Conservation (phyloP, 371 early-diverging fungal species). For the Circinella umbellata region DNA sequence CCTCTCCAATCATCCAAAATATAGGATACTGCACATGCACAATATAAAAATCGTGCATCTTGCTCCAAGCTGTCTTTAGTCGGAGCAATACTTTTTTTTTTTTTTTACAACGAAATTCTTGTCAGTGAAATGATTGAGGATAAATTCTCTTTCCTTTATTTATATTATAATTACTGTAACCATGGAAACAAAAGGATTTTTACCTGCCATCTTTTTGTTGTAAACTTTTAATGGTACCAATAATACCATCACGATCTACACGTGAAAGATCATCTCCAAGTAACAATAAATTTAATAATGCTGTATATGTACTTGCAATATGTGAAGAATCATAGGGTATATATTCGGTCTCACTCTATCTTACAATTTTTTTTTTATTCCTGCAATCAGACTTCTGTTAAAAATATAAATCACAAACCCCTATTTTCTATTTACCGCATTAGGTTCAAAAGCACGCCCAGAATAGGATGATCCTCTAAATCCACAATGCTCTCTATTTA, state of each 20-base stretch:
- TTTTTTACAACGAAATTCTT: no score
- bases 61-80: slow-evolving; percentile 67
- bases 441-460: slow-evolving; percentile 59
- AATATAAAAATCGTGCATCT: slow-evolving; percentile 92
- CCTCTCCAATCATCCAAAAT: slow-evolving; percentile 91
- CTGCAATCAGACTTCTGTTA: neutral
- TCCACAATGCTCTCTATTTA: slow-evolving; percentile 56
- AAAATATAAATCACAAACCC: neutral
- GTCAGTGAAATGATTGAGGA: no score
- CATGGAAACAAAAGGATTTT: neutral
- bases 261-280: slow-evolving; percentile 91
- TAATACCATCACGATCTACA: slow-evolving; percentile 76
- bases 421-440: slow-evolving; percentile 40
- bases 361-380: slow-evolving; percentile 1
- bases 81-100: slow-evolving; percentile 68
- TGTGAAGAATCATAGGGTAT: slow-evolving; percentile 68
- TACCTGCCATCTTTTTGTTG: slow-evolving; percentile 85
- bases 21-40: slow-evolving; percentile 84
- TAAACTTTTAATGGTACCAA: slow-evolving; percentile 57
- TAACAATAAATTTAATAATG: slow-evolving; percentile 74
- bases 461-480: slow-evolving; percentile 75
- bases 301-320: slow-evolving; percentile 93
- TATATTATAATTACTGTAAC: no score
- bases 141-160: neutral
- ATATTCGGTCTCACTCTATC: slow-evolving; percentile 34